Conservation (phyloP, 2,329 filamentous ascomycete species). For the Xylaria digitata region DNA sequence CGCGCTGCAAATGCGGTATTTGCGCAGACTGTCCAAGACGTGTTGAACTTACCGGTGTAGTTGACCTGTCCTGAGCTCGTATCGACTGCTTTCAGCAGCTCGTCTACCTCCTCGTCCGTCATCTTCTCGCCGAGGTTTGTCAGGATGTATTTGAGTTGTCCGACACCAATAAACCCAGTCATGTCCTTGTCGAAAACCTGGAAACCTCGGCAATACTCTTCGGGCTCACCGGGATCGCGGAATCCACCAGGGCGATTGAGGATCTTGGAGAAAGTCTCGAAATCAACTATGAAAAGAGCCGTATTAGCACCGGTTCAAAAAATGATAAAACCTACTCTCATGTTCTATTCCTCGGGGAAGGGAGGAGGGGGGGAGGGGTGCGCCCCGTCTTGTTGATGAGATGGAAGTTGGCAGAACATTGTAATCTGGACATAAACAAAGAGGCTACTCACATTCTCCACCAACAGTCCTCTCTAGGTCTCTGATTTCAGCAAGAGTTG, state of each 20-base stretch:
- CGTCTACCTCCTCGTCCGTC: slow-evolving; percentile 98
- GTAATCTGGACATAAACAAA: slow-evolving; percentile 23
- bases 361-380: not conserved
- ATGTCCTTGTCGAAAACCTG: slow-evolving; percentile 99
- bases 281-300: slow-evolving; percentile 76
- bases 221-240: slow-evolving; percentile 96
- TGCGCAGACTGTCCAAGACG: not conserved
- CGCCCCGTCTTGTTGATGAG: not conserved
- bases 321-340: not conserved
- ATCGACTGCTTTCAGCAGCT: slow-evolving; percentile 97
- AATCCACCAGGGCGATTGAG: slow-evolving; percentile 98
- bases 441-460: slow-evolving; percentile 80
- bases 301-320: slow-evolving; percentile 18
- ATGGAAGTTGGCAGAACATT: not conserved
- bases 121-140: slow-evolving; percentile 99
- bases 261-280: slow-evolving; percentile 95
- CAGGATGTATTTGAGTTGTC: slow-evolving; percentile 96
- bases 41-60: slow-evolving; percentile 79
- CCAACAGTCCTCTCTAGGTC: slow-evolving; percentile 93
- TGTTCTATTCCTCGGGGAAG: not conserved
- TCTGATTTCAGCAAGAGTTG: slow-evolving; percentile 89
- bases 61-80: slow-evolving; percentile 97
- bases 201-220: slow-evolving; percentile 98
- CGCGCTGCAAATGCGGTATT: not conserved
- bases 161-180: slow-evolving; percentile 97